A percentile compares a stretch with the other conserved stretches of the same genome.
Evolutionary conservation across 768 basidiomycete species (phyloP).

Genomic region (Chalciporus piperatus): DNA sequence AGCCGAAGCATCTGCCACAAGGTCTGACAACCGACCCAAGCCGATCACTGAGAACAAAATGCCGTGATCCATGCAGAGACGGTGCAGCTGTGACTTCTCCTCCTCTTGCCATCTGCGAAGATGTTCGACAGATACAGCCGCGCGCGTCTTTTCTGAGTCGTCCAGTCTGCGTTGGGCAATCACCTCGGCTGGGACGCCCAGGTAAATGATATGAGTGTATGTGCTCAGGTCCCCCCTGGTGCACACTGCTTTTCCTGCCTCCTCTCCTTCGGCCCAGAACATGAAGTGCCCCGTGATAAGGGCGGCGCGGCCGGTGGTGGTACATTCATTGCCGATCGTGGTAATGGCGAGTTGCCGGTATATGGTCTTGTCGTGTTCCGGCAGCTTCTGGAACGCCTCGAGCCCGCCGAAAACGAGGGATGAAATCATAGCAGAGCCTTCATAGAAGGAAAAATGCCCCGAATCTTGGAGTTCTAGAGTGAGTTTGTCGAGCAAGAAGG

Average conservation of each 20-base stretch:
- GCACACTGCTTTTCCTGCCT: slow-evolving; percentile 15
- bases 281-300: slow-evolving; percentile 18
- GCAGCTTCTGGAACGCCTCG: no score
- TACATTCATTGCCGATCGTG: no score
- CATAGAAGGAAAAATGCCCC: no score
- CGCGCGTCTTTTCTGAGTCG: slow-evolving; percentile 8
- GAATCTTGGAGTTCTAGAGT: no score
- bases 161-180: slow-evolving; percentile 13
- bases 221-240: slow-evolving; percentile 15
- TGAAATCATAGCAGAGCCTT: no score
- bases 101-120: slow-evolving; percentile 16
- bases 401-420: no score
- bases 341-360: no score
- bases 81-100: slow-evolving; percentile 13
- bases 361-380: no score
- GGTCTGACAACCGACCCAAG: slow-evolving; percentile 9
- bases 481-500: slow-evolving; percentile 12
- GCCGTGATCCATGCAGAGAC: slow-evolving; percentile 15
- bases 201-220: slow-evolving; percentile 16
- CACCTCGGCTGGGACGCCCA: slow-evolving; percentile 10
- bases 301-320: no score
- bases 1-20: slow-evolving; percentile 12
- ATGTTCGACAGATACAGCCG: slow-evolving; percentile 10
- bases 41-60: slow-evolving; percentile 13
- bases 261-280: slow-evolving; percentile 15